Evolutionary conservation across 331 rosid species (phyloP).

Genomic region (Ulmus americana): DNA sequence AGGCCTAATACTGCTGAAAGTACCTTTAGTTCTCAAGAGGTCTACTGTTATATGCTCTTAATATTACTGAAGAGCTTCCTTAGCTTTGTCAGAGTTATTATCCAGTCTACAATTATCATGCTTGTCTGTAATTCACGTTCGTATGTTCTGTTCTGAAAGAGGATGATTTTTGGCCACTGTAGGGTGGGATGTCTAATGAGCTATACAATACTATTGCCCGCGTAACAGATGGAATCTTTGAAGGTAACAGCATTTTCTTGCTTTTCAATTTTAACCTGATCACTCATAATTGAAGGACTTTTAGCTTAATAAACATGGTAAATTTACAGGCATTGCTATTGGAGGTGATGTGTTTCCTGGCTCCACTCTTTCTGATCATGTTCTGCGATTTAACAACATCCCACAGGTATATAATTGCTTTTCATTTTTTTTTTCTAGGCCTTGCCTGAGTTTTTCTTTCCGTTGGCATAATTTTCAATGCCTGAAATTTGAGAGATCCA

Average conservation of each 20-base stretch:
- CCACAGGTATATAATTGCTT: slow-evolving; percentile 59
- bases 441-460: slow-evolving; percentile 8
- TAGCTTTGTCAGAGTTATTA: too few species aligned
- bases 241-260: slow-evolving; percentile 44
- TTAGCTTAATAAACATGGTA: too few species aligned
- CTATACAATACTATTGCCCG: slow-evolving; percentile 85
- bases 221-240: slow-evolving; percentile 91
- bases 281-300: too few species aligned
- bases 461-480: neutral
- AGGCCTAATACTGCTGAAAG: too few species aligned
- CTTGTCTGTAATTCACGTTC: neutral
- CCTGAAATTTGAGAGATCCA: neutral
- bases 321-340: slow-evolving; percentile 71
- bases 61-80: too few species aligned
- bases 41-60: too few species aligned
- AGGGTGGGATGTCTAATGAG: slow-evolving; percentile 99
- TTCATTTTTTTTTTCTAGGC: slow-evolving; percentile 11
- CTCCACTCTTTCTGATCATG: slow-evolving; percentile 96
- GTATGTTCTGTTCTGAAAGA: slow-evolving; percentile 23
- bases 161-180: slow-evolving; percentile 27
- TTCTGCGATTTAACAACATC: slow-evolving; percentile 91
- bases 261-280: slow-evolving; percentile 10
- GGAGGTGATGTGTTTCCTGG: slow-evolving; percentile 99
- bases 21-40: too few species aligned
- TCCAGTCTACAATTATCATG: neutral